Evolutionary conservation across 768 basidiomycete genomes (phyloP), one percentile per base, ranked within the genome.

Genomic region (Harrya chromipes): DNA sequence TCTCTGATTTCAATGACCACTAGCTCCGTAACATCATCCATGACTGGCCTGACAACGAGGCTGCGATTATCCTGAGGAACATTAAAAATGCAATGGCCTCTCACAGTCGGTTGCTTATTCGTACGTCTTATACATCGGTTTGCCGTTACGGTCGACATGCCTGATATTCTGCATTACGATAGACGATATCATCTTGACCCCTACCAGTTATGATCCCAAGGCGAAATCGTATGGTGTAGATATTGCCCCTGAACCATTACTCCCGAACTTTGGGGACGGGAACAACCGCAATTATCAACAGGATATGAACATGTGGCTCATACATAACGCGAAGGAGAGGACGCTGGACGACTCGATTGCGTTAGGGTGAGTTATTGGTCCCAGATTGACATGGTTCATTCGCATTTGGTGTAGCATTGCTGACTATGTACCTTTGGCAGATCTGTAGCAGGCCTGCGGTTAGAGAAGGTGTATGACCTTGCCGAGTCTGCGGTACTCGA

Each of bases 211-310:
- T 23, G 50, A 50, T 19, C 34, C 47, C 10, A 50, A 29, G 17
- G 36, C 44, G 4, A 47, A 51, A 4, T 51, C 46, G 6, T 53
- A 43, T 35, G 52, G 50, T 31, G 40, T 54, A 64, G 61, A 62
- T 12, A 36, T 57, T 54, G 76, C 74, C 1, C 77, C 76, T 0
- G 70, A 72, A 43, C 78, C 76, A 0, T 60, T 81, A 42, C 65
- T 79, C 3, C 68, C 78, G 6, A 79, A 78, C 57, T 78, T 72
- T 46, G 77, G 76, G 16, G 65, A 70, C 7, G 77, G 74, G 2
- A 65, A 63, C 36, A 59, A 72, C 34, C 61, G 71, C 6, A 63
- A 64, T 24, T 78, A 79, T 52, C 61, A 73, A 26, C 71, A 72
- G 39, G 79, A 80, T 47, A 40, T 79, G 38, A 71, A 68, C 45